Evolutionary conservation across 192 early-diverging fungal species (phyloP).

Genomic region (Entomortierella parvispora): DNA sequence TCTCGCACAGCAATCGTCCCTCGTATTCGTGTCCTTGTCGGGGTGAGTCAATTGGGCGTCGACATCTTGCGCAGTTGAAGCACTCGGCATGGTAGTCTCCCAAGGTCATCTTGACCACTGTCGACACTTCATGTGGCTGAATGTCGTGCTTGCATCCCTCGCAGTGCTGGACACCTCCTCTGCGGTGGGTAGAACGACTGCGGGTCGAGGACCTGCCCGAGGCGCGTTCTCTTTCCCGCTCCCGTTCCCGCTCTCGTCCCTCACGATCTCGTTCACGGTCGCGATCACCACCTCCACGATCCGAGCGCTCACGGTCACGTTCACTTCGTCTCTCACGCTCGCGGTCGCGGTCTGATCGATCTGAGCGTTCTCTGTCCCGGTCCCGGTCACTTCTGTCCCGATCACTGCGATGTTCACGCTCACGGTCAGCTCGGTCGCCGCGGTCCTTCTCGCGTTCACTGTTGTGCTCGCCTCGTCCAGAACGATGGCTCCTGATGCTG

Average conservation of each 20-base stretch:
- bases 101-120: slow-evolving; percentile 46
- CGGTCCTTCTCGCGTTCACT: slow-evolving; percentile 9
- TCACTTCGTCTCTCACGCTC: neutral
- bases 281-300: neutral
- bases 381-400: neutral
- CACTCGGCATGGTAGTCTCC: slow-evolving; percentile 63
- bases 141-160: slow-evolving; percentile 49
- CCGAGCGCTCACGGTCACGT: neutral
- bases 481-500: slow-evolving; percentile 34
- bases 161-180: slow-evolving; percentile 37
- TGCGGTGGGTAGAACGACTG: slow-evolving; percentile 42
- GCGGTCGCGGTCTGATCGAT: slow-evolving; percentile 10
- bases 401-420: slow-evolving; percentile 26
- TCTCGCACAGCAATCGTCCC: slow-evolving; percentile 70
- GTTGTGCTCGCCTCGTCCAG: neutral
- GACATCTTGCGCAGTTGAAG: slow-evolving; percentile 67
- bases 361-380: slow-evolving; percentile 18
- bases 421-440: slow-evolving; percentile 10
- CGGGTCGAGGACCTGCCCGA: slow-evolving; percentile 31
- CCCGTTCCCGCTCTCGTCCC: neutral
- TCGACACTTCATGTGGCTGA: slow-evolving; percentile 21
- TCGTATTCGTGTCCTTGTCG: slow-evolving; percentile 66
- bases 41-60: slow-evolving; percentile 56
- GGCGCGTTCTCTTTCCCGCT: slow-evolving; percentile 10
- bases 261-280: slow-evolving; percentile 11